Conservation (phyloP, 805 yeast species). For the Candida ascalaphidarum region DNA sequence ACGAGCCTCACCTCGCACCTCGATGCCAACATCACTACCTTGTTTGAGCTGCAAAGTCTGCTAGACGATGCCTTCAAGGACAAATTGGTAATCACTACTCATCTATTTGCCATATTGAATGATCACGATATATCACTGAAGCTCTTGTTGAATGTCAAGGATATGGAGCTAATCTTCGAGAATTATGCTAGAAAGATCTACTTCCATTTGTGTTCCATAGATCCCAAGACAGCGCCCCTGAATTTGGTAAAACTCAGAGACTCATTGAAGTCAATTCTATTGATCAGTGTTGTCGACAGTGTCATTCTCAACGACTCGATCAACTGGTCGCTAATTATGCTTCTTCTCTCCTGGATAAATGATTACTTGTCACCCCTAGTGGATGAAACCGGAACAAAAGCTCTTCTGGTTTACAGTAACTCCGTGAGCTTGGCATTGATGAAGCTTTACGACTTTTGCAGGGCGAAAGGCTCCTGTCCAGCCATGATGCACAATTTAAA, state of each 20-base stretch:
- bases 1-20: conserved; percentile 9
- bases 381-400: too few relatives aligned
- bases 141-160: conserved; percentile 13
- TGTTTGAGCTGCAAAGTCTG: conserved; percentile 3
- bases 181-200: conserved; percentile 21
- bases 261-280: conserved; percentile 20
- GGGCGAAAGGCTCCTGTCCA: too few relatives aligned
- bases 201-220: conserved; percentile 13
- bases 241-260: conserved; percentile 1
- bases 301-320: conserved; percentile 14
- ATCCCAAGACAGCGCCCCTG: conserved; percentile 1
- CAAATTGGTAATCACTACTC: conserved; percentile 11
- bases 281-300: conserved; percentile 22
- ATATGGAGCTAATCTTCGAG: conserved; percentile 19
- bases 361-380: too few relatives aligned
- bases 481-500: too few relatives aligned
- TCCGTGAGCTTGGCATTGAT: too few relatives aligned
- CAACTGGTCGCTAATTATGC: conserved; percentile 16
- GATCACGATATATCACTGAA: conserved; percentile 26
- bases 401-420: too few relatives aligned
- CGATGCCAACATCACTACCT: conserved; percentile 6
- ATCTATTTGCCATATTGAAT: conserved; percentile 26
- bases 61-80: conserved; percentile 1
- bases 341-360: conserved; percentile 16
- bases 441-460: too few relatives aligned